Percentiles rank a stretch among this genome's conserved stretches.
These are phyloP conservation scores for Skeletonema potamos DNA, from an alignment of 108 stramenopile genomes.

Conservation along the genomic window DNA sequence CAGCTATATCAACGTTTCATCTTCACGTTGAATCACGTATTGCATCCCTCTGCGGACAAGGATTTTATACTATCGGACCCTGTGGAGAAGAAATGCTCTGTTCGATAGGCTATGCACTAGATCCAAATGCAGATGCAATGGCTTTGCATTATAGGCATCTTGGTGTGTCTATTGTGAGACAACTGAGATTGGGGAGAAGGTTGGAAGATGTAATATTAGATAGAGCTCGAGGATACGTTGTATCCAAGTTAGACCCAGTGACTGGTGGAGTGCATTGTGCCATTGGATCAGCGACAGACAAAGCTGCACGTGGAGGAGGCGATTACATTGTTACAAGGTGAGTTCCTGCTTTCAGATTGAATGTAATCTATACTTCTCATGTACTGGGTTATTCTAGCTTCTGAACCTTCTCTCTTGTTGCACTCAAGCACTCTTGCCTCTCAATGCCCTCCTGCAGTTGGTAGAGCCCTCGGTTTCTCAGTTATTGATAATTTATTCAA, in stretches of 20 bases:
- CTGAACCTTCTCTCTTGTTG: too few relatives aligned
- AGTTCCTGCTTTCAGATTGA: constrained; percentile 24
- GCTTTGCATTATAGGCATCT: constrained; percentile 89
- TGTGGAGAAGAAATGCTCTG: constrained; percentile 84
- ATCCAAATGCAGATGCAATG: constrained; percentile 50
- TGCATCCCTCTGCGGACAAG: constrained; percentile 72
- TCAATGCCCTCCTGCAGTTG: constrained; percentile 85
- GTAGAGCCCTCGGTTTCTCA: constrained; percentile 79
- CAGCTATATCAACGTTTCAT: constrained; percentile 75
- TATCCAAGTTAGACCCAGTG: constrained; percentile 77
- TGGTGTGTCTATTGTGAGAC: constrained; percentile 60
- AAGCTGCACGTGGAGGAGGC: constrained; percentile 29
- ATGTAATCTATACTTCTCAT: too few relatives aligned
- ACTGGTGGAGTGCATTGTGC: constrained; percentile 86
- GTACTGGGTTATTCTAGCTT: too few relatives aligned
- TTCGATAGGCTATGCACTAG: constrained; percentile 50
- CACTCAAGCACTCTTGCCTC: constrained; percentile 70
- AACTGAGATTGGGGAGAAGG: constrained; percentile 37
- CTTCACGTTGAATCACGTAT: constrained; percentile 81
- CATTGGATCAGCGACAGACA: constrained; percentile 55
- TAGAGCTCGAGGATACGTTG: constrained; percentile 74
- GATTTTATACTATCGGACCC: constrained; percentile 91
- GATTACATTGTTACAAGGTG: constrained; percentile 61
- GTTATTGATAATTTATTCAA: constrained; percentile 34
- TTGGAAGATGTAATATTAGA: constrained; percentile 70